Evolutionary conservation across 257 asterid genomes (phyloP), one percentile per base, ranked within the genome.

Genomic region (Solanum rostratum): DNA sequence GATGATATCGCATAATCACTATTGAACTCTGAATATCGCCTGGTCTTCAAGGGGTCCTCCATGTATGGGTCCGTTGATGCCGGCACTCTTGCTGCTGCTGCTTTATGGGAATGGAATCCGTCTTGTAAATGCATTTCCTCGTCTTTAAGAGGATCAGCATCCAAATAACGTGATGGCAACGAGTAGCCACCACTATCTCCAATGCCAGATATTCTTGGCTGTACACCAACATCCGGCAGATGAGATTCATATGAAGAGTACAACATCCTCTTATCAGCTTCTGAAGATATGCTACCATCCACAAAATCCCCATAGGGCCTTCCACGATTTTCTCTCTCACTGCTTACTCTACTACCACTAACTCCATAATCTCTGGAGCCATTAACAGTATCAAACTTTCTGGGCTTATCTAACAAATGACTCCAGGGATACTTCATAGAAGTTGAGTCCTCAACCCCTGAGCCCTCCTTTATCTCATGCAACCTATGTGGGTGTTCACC

Each of bases 241-340:
- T 87, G 90, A 16, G 92, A 80, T 49, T 83, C 85, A 30, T 88
- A 91, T 65, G 87, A 68, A 65, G 89, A 84, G 84, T 60, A 83
- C 86, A 82, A 82, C 71, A 88, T 85, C 84, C 84, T 90, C 80
- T 84, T 88, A 84, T 87, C 94, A 86, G 87, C 81, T 84, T 90
- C 89, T 9, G 73, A 10, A 41, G 88, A 65, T 60, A 85, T 79
- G 52, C 85, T 86, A 53, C 76, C 43, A 62, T 82, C 87, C 81
- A 69, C 80, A n/a, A 83, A 68, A 82, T 86, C 90, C 55, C 71
- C 54, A 84, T 57, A 87, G 52, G 37, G 82, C 84, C 41, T 85
- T 22, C 50, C 54, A 9, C 43, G 41, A 83, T 85, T 85, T 76
- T 88, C 91, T 85, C 85, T 70, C 71, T 89, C 90, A 37, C 83